Base-by-base conservation (phyloP, 371 early-diverging fungal genomes). In the Gilbertella persicaria region DNA sequence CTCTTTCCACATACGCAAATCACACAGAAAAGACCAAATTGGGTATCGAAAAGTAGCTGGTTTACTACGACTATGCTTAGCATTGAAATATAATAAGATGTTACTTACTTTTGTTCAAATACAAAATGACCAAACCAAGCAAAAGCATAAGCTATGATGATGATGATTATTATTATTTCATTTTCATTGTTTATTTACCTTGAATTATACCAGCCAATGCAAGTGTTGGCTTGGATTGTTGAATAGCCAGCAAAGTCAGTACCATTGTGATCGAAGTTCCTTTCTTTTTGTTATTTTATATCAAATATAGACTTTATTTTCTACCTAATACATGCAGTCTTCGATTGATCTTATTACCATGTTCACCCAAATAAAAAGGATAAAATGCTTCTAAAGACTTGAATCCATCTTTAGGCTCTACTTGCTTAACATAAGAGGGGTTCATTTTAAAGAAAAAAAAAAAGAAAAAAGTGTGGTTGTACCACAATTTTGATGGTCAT, bases 101-200 rank as follows among this genome's bases (percentile, higher is more conserved):
- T 39, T 14, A 20, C 62, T 63, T 69, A 77, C 78, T 83, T 83
- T 61, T 79, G 75, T 43, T 83, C 81, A 67, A 85, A 86, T 4
- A 80, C 12, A 47, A 87, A 89, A 43, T 89, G 89, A 2, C 89
- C 89, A 43, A 84, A 24, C 86, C 83, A 89, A 4, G 89, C 89
- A 29, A 77, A 80, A 5, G 58, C 73, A 50, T 88, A 88, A 5
- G 78, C 84, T 77, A 50, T 17, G 12, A 10, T 23, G n/a, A 38
- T 20, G 28, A 13, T 39, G 29, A 38, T 23, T 38, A 23, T n/a
- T 5, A 21, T 17, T 36, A 4, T 16, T 23, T 5, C 29, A 0
- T 45, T 21, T 53, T 41, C 12, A 24, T 5, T 53, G 48, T 40
- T 43, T 53, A 63, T 56, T 49, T 59, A 71, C 67, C 76, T 64